Evolutionary conservation across 1,139 yeast genomes (phyloP).

Genomic region (Pichia sp.): DNA sequence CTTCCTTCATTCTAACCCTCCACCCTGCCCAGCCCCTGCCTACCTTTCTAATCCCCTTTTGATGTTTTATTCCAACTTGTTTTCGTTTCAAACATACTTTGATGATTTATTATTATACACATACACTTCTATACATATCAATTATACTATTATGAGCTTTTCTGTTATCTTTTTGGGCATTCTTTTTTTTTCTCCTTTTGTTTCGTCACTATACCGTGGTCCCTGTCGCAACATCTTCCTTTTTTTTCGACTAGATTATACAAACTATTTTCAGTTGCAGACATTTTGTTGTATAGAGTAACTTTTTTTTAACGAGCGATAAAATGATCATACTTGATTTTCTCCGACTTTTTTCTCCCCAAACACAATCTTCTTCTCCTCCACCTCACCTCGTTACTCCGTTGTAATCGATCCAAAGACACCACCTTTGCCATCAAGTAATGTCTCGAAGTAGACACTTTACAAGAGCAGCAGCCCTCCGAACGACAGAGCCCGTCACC

Average conservation of each 20-base stretch:
- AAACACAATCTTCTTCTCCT: too few relatives aligned
- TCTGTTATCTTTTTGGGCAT: not conserved
- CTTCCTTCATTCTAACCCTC: too few relatives aligned
- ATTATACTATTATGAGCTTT: not conserved
- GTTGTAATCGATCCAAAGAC: too few relatives aligned
- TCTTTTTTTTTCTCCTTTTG: not conserved
- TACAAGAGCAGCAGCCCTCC: not conserved
- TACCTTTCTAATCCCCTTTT: too few relatives aligned
- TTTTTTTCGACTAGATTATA: not conserved
- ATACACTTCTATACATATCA: not conserved
- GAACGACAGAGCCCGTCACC: not conserved
- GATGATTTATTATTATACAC: not conserved
- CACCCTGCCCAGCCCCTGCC: too few relatives aligned
- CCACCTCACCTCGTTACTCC: too few relatives aligned
- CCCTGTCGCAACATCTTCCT: not conserved
- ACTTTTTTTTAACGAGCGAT: not conserved
- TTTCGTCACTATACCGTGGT: not conserved
- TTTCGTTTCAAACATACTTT: not conserved
- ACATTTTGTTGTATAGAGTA: not conserved
- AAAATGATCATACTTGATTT: not conserved
- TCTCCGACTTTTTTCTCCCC: not conserved
- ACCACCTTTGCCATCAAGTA: not conserved
- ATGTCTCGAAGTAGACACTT: conserved; percentile 16
- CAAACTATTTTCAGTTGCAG: not conserved
- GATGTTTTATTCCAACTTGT: too few relatives aligned